Evolutionary conservation across 2,329 filamentous ascomycete species (phyloP), one percentile per base, ranked within the genome.

Genomic region (Trichoderma asperellum): DNA sequence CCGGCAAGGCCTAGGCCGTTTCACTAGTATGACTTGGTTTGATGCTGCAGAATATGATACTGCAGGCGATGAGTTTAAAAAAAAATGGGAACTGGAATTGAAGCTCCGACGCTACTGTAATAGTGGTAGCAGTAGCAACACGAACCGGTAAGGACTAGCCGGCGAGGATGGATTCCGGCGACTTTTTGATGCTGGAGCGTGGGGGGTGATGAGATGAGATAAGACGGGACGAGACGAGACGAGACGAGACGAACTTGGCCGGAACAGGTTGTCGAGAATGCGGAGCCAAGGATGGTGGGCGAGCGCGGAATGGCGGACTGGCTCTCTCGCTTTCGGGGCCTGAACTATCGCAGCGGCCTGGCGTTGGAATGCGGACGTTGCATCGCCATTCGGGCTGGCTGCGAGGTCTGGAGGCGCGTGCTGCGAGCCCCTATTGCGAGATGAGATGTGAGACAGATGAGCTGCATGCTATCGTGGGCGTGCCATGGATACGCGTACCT

Each of bases 1-100:
- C 63, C 63, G 52, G 62, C 29, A 43, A 56, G 63, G 63, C 63
- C 63, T 66, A 58, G 63, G 63, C 53, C 12, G 63, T 66, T 47
- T 58, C 63, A 57, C 63, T 67, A 67, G 63, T 67, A 59, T 59
- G 29, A 35, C 37, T 58, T 49, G 63, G 40, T 52, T 58, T 52
- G 63, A 56, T 58, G 55, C 63, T 52, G 63, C 63, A 67, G 55
- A 53, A 67, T 40, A 52, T 37, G 40, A 43, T 18, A 12, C 16
- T 49, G 63, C 35, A 59, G 29, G 63, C 40, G 40, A 43, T n/a
- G 18, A n/a, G 18, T 18, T 43, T 8, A 27, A n/a, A 40, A 34
- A 24, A 58, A 66, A 47, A 57, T n/a, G 32, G 52, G 62, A 57
- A 64, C 61, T 56, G 37, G 32, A 64, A 64, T 35, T 56, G 61